These are phyloP conservation scores for Moricandia arvensis DNA, from an alignment of 345 rosid species.

Conservation along the genomic window DNA sequence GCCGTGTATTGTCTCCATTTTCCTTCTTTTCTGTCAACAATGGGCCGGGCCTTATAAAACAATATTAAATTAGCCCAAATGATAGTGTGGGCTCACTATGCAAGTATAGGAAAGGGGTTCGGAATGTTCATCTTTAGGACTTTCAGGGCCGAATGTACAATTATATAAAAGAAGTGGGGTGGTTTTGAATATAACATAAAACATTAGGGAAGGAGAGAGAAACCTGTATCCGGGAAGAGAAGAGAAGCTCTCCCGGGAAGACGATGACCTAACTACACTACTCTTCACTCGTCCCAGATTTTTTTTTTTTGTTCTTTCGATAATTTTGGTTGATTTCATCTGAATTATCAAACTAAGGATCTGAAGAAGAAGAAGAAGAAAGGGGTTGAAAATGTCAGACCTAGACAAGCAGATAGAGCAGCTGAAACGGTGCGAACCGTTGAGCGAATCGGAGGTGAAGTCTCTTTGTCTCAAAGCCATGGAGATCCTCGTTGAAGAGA, in stretches of 20 bases:
- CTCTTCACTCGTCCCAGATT: background rate
- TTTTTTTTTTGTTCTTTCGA: background rate
- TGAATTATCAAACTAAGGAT: background rate
- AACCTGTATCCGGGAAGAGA: slow-evolving; percentile 18
- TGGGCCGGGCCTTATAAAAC: slow-evolving; percentile 11
- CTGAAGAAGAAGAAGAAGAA: background rate
- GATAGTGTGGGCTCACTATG: background rate
- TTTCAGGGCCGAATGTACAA: no score
- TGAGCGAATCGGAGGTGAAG: slow-evolving; percentile 95
- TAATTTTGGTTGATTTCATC: background rate
- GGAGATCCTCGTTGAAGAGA: slow-evolving; percentile 95
- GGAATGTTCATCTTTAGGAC: background rate
- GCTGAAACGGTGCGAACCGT: slow-evolving; percentile 90
- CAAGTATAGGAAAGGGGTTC: background rate
- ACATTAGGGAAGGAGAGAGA: slow-evolving; percentile 9
- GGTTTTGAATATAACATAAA: slow-evolving; percentile 1
- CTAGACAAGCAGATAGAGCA: slow-evolving; percentile 93
- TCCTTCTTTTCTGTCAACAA: background rate
- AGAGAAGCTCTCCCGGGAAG: slow-evolving; percentile 36
- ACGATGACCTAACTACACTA: slow-evolving; percentile 7
- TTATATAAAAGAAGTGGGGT: slow-evolving; percentile 16
- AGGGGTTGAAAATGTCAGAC: slow-evolving; percentile 67
- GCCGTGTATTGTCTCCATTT: background rate
- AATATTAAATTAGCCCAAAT: background rate
- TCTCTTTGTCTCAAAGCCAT: slow-evolving; percentile 93